These are phyloP conservation scores for Calocybe indica DNA, from an alignment of 768 basidiomycete genomes.

Conservation along the genomic window DNA sequence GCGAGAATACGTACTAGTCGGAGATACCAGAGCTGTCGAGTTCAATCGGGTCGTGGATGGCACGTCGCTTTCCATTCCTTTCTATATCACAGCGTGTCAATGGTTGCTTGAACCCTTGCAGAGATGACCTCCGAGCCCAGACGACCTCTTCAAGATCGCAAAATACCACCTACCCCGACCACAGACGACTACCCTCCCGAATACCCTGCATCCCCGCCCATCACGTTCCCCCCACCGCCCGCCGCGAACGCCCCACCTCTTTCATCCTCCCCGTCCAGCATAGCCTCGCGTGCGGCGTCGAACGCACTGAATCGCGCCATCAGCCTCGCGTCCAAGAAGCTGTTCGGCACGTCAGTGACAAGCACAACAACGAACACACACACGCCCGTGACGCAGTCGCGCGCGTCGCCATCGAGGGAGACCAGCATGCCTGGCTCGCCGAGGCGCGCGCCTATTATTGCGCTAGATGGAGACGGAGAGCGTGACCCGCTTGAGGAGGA, in stretches of 20 bases:
- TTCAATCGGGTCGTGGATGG: constrained; percentile 92
- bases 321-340: constrained; percentile 75
- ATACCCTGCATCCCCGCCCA: constrained; percentile 19
- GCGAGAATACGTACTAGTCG: constrained; percentile 91
- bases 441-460: constrained; percentile 48
- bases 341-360: constrained; percentile 49
- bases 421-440: constrained; percentile 31
- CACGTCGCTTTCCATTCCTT: constrained; percentile 24
- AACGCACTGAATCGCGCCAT: constrained; percentile 77
- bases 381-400: constrained; percentile 15
- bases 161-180: constrained; percentile 40
- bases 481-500: constrained; percentile 77
- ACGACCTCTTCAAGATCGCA: constrained; percentile 53
- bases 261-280: constrained; percentile 59
- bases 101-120: constrained; percentile 20
- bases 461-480: constrained; percentile 36
- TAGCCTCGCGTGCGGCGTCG: constrained; percentile 56
- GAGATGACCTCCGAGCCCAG: constrained; percentile 61
- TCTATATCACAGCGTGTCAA: too few relatives aligned
- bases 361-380: background rate
- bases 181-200: constrained; percentile 39
- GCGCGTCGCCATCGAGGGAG: constrained; percentile 33
- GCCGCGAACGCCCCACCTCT: constrained; percentile 45
- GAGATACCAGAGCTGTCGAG: constrained; percentile 84
- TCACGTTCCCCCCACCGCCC: constrained; percentile 69